Base-by-base conservation (phyloP, 164 flowering plant species). In the Hamamelis virginiana region DNA sequence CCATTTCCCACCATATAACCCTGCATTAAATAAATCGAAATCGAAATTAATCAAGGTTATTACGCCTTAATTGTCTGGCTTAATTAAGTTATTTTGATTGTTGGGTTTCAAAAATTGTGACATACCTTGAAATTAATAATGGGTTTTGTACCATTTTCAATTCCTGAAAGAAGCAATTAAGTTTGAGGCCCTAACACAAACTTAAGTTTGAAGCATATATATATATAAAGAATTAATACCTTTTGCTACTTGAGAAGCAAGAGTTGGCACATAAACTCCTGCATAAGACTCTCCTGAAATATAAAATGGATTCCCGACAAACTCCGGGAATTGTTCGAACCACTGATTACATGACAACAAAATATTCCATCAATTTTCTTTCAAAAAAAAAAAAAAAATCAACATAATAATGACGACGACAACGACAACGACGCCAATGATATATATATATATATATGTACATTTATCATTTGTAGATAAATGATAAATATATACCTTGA, bases 1-100 rank as follows among this genome's bases (percentile, higher is more conserved):
- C 78, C 85, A 75, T 82, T 82, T 38, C 85, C 85, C 14, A 82
- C 69, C 74, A 77, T 19, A 68, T 82, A 82, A 22, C 85, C 85
- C 85, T 82, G 72, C 45, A 62, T 15, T 9, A 41, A 1, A 25
- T 21, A 9, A n/a, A 4, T 67, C 15, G 8, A 28, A 14, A n/a
- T 53, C n/a, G n/a, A n/a, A n/a, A n/a, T n/a, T n/a, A n/a, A n/a
- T 52, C 8, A 22, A 43, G 4, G 9, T 46, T 15, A 33, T 33
- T 33, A 33, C 41, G 6, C 41, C 41, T 2, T 33, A 33, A 2
- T 33, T 33, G 6, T 2, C 41, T 33, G n/a, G n/a, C n/a, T n/a
- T n/a, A n/a, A n/a, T n/a, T 33, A 6, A 33, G 41, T 33, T 33
- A n/a, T 33, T 33, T 33, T 33, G 41, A 2, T 33, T 33, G 6